phyloP scores from a whole-genome alignment of 306 rosid species.

The Cajanus cajan region DNA sequence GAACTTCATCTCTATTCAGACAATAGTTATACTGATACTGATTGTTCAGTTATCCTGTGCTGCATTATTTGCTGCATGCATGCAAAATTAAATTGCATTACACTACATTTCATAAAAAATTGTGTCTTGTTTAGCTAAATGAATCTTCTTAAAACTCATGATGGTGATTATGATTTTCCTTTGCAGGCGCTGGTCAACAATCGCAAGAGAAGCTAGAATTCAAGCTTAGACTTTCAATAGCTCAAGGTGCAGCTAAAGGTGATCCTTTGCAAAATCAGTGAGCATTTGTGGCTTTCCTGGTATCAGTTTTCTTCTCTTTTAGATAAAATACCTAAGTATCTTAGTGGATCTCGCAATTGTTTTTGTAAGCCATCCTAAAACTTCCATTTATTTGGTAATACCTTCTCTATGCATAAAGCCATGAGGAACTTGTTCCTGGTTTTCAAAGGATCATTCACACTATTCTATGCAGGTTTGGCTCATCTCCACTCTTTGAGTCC shows the following conservation, averaged over 20 bases:
- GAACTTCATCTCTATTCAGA: not conserved
- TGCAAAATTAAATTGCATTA: not conserved
- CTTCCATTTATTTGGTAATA: conserved; percentile 32
- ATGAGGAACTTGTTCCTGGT: conserved; percentile 34
- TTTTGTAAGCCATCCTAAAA: conserved; percentile 45
- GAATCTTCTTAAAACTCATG: conserved; percentile 20
- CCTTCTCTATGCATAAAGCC: conserved; percentile 17
- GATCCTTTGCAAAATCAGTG: conserved; percentile 99
- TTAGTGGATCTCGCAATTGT: conserved; percentile 46
- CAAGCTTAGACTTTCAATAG: conserved; percentile 84
- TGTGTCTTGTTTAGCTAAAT: conserved; percentile 1
- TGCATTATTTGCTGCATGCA: not conserved
- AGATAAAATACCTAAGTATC: conserved; percentile 45
- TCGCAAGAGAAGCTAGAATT: conserved; percentile 77
- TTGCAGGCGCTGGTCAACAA: conserved; percentile 62
- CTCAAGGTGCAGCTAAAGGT: conserved; percentile 99
- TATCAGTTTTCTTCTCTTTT: conserved; percentile 79
- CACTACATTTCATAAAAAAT: not conserved
- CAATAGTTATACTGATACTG: not conserved
- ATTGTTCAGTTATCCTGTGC: not conserved
- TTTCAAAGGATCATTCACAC: conserved; percentile 35
- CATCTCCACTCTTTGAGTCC: conserved; percentile 85
- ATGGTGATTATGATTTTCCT: conserved; percentile 13
- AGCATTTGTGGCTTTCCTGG: conserved; percentile 99
- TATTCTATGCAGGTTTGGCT: conserved; percentile 63